Base-by-base conservation (phyloP, 352 stramenopile species). In the Pythium scleroteichum region DNA sequence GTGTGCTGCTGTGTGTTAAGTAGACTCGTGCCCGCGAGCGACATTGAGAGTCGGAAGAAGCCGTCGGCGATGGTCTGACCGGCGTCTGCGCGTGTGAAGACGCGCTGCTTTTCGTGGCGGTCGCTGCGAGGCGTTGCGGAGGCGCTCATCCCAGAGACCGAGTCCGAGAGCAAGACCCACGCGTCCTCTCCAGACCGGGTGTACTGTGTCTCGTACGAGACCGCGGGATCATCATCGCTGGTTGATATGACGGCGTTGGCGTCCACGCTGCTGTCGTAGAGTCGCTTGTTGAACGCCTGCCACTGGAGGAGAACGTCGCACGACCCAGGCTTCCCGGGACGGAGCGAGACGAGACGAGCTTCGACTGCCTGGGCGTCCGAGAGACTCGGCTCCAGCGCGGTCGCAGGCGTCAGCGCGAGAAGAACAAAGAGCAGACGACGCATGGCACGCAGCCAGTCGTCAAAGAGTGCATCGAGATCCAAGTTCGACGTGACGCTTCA, bases 171-270 rank as follows among this genome's bases (percentile, higher is more conserved):
- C 0, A 68, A 73, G 6, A 51, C 42, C 79, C 77, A 90, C 12
- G 56, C 33, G 10, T 60, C 77, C n/a, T 65, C 68, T 3, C 79
- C 78, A 1, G 76, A 79, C 39, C 73, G 46, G 1, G 76, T 62
- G 44, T 75, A 81, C 52, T 90, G 79, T 42, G 73, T 51, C 62
- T 90, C 81, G 40, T 90, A 90, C 19, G 64, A 69, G 23, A 75
- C 42, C 10, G 87, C 72, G 7, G 65, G 35, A 26, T 79, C 71
- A 12, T 26, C 35, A 53, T 53, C 44, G 17, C 17, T 32, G 0
- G 44, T 49, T 0, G 52, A 59, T 33, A 59, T 6, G 26, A 57
- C 23, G 39, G 63, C 69, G 16, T 64, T 55, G 20, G 65, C 20
- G 10, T 46, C 51, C 0, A 54, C 55, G 54, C 32, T 20, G 2